phyloP scores from a whole-genome alignment of 2,329 filamentous ascomycete species.

The Fusarium liriodendri region DNA sequence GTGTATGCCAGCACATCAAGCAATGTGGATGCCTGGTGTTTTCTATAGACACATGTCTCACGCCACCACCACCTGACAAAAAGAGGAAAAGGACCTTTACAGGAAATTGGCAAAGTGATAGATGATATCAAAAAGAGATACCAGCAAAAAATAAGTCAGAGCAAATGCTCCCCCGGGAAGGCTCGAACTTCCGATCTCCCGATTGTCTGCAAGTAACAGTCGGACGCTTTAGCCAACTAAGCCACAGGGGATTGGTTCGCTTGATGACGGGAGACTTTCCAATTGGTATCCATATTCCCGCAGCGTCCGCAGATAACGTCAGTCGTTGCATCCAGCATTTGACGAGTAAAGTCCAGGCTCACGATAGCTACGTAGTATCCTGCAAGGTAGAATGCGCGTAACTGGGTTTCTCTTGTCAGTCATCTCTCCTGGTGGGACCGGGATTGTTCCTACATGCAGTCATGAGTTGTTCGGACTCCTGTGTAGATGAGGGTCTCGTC shows the following conservation, averaged over 20 bases:
- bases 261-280: background rate
- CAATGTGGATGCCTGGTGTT: background rate
- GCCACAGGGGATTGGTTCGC: slow-evolving; percentile 34
- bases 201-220: slow-evolving; percentile 43
- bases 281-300: background rate
- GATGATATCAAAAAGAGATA: background rate
- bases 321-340: background rate
- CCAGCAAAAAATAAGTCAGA: background rate
- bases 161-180: slow-evolving; percentile 40
- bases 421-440: background rate
- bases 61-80: background rate
- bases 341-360: background rate
- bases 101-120: background rate
- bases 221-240: slow-evolving; percentile 43
- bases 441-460: background rate
- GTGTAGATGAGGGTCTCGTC: background rate
- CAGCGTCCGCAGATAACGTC: background rate
- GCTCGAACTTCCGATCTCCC: slow-evolving; percentile 47
- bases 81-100: background rate
- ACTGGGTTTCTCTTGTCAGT: rapidly evolving
- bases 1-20: background rate
- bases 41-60: background rate
- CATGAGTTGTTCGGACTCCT: background rate
- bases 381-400: background rate
- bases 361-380: background rate